Evolutionary conservation across 345 rosid genomes (phyloP).

Genomic region (Eucalyptus erythrocorys): DNA sequence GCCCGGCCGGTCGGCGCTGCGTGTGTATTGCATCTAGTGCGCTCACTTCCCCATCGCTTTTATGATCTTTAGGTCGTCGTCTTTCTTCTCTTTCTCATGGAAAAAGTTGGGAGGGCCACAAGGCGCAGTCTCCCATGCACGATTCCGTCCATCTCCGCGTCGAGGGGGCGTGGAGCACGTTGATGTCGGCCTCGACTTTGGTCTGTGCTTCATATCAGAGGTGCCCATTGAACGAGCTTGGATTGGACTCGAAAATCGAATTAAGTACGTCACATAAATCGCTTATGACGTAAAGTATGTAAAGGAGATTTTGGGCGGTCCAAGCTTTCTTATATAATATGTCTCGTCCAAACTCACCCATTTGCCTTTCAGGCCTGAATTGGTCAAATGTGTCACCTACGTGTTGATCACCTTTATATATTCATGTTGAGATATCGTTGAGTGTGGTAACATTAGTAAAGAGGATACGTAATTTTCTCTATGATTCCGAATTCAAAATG

Average conservation of each 20-base stretch:
- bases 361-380: not conserved
- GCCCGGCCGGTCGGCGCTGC: not conserved
- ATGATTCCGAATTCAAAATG: not conserved
- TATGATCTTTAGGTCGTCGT: not conserved
- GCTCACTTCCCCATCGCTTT: not conserved
- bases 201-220: not conserved
- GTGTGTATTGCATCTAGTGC: not conserved
- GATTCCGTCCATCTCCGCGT: not conserved
- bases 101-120: not conserved
- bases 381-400: not conserved
- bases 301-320: not conserved
- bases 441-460: not conserved
- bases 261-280: accelerated
- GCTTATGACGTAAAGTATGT: not conserved
- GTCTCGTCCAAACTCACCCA: not conserved
- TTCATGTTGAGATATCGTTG: not conserved
- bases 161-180: not conserved
- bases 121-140: not conserved
- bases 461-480: not conserved
- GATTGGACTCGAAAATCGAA: not conserved
- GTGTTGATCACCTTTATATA: not conserved
- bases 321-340: not conserved
- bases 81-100: not conserved
- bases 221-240: not conserved
- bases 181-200: not conserved